These are phyloP conservation scores for Trichoderma sp. DNA, from an alignment of 2,329 filamentous ascomycete species.

Conservation along the genomic window DNA sequence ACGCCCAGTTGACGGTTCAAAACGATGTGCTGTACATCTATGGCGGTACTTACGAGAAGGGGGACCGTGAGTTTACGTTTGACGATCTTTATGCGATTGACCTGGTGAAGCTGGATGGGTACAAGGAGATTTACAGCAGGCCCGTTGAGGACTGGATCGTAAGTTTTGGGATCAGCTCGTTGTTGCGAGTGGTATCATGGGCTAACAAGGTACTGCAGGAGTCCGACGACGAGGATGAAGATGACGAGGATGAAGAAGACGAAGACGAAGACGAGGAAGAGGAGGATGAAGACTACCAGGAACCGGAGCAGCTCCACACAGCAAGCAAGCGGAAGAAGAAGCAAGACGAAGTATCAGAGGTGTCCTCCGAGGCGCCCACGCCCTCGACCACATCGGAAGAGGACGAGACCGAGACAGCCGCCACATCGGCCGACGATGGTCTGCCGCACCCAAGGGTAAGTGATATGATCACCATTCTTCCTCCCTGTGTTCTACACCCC, in stretches of 20 bases:
- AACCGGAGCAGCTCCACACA: conserved; percentile 54
- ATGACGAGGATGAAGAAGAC: conserved; percentile 61
- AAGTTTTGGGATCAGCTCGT: conserved; percentile 38
- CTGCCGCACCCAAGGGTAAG: conserved; percentile 68
- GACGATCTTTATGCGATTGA: conserved; percentile 94
- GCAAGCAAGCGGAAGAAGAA: conserved; percentile 62
- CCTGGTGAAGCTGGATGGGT: conserved; percentile 91
- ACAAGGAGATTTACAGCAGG: conserved; percentile 84
- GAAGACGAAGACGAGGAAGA: conserved; percentile 61
- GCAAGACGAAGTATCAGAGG: conserved; percentile 48
- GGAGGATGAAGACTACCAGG: conserved; percentile 55
- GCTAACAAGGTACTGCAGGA: conserved; percentile 45
- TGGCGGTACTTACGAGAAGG: conserved; percentile 93
- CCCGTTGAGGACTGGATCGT: conserved; percentile 83
- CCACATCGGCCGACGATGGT: conserved; percentile 67
- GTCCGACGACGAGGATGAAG: conserved; percentile 59
- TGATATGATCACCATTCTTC: conserved; percentile 1
- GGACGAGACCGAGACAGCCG: conserved; percentile 51
- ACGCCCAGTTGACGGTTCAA: conserved; percentile 86
- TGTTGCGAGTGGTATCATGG: not conserved
- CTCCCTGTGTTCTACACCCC: not conserved
- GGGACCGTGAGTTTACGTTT: conserved; percentile 92
- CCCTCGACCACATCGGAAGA: conserved; percentile 44
- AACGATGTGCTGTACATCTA: conserved; percentile 93
- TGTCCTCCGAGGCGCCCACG: conserved; percentile 39